Conservation (phyloP, 2,329 filamentous ascomycete genomes). For the Calonectria naviculata region DNA sequence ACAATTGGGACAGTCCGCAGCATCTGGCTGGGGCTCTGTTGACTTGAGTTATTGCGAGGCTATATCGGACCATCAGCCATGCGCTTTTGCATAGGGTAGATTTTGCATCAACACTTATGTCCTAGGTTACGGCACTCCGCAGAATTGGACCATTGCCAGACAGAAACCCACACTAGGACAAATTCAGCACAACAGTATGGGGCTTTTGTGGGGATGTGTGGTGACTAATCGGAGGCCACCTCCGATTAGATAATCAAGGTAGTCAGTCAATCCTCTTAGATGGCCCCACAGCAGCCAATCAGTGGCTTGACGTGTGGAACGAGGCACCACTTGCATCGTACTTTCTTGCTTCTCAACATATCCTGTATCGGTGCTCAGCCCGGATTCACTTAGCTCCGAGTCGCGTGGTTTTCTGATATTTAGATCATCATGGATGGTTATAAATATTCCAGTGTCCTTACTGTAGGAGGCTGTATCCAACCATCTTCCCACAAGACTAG, state of each 20-base stretch:
- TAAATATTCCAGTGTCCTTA: too few relatives aligned
- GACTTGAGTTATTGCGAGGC: background rate
- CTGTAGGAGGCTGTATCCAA: background rate
- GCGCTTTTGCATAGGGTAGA: background rate
- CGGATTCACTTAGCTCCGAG: background rate
- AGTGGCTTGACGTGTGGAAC: background rate
- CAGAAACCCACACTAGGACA: background rate
- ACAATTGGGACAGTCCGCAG: background rate
- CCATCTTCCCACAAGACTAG: background rate
- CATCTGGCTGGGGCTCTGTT: background rate
- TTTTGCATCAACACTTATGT: background rate
- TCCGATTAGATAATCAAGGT: background rate
- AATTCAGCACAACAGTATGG: background rate
- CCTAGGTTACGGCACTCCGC: background rate
- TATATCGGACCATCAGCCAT: background rate
- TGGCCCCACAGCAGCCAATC: background rate
- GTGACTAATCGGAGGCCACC: constrained; percentile 5
- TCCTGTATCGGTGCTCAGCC: background rate
- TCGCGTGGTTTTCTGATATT: background rate
- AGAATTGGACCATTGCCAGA: background rate
- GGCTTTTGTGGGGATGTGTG: background rate
- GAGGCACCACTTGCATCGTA: background rate
- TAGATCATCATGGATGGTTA: background rate
- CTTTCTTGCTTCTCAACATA: background rate
- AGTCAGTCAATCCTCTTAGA: background rate